Evolutionary conservation across 257 asterid species (phyloP), one percentile per base, ranked within the genome.

Genomic region (Fraxinus cuspidata): DNA sequence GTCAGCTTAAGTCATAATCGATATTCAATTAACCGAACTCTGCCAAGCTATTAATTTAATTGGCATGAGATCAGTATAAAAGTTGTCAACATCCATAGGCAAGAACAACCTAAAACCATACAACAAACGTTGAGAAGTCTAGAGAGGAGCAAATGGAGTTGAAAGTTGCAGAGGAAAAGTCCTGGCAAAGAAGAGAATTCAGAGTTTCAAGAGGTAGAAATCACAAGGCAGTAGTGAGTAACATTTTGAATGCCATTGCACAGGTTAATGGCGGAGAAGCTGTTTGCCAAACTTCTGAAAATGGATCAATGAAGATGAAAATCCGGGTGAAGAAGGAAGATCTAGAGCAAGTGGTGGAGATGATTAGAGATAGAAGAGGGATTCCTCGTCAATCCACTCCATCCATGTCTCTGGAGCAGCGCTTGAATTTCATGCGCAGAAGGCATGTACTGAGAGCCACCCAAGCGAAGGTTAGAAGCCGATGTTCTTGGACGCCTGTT

Each of bases 271-370:
- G 84, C 42, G 85, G 83, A 40, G 84, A 78, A 35, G 79, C 69
- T 34, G 73, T 79, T 25, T 68, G 67, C 74, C 34, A 85, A 60
- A n/a, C 69, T 63, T 42, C 56, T n/a, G 81, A 73, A 67, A 32
- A 68, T 4, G 84, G 86, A 51, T 47, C 88, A 82, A 18, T 78
- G 85, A 79, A 80, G 75, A 66, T 88, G 85, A 90, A 82, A 84
- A 84, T 90, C 63, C 71, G 83, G 82, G 91, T 90, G 89, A 88
- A 74, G 85, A 90, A 81, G 81, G 88, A 82, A 63, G 89, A 90
- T 77, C 73, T 88, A 2, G 84, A 87, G 84, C 85, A 90, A 70
- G 91, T 90, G 56, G 78, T 88, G 23, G 86, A 84, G 77, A 87
- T 84, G 67, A 84, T 87, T 27, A 79, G 82, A 81, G 83, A 79